Evolutionary conservation across 192 early-diverging fungal genomes (phyloP).

Genomic region (Backusella mclennaniae): DNA sequence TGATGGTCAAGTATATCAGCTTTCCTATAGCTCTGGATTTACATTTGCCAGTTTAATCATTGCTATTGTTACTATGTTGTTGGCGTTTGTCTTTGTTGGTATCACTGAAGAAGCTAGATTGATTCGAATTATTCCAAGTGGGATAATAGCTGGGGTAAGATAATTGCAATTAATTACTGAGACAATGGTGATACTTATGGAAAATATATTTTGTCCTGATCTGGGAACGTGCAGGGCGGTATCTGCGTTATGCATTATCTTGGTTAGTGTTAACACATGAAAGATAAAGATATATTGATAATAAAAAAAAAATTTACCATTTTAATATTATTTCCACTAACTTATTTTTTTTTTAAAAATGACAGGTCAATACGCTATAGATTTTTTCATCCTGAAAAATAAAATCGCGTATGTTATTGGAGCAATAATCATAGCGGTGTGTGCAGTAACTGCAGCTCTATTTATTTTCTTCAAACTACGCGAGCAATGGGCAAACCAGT

Average conservation of each 20-base stretch:
- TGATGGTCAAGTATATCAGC: slow-evolving; percentile 17
- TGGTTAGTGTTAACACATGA: slow-evolving; percentile 18
- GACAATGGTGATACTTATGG: not conserved
- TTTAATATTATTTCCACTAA: not conserved
- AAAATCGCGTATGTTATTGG: slow-evolving; percentile 22
- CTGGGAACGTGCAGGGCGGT: slow-evolving; percentile 22
- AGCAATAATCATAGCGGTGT: slow-evolving; percentile 35
- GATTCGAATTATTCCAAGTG: slow-evolving; percentile 35
- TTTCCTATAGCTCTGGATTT: slow-evolving; percentile 33
- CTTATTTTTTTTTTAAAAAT: not conserved
- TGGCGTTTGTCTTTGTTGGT: slow-evolving; percentile 36
- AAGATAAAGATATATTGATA: not conserved
- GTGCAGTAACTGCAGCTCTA: slow-evolving; percentile 39
- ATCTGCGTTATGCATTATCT: slow-evolving; percentile 39
- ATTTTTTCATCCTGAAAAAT: slow-evolving; percentile 23
- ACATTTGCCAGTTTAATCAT: slow-evolving; percentile 34
- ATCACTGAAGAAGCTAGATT: slow-evolving; percentile 37
- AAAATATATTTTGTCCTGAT: not conserved
- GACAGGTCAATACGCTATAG: slow-evolving; percentile 40
- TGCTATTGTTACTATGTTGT: slow-evolving; percentile 28
- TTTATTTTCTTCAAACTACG: slow-evolving; percentile 49
- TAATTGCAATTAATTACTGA: not conserved
- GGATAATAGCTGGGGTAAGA: slow-evolving; percentile 36
- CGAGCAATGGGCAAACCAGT: slow-evolving; percentile 43
- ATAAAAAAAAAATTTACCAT: not conserved